Conservation (phyloP, 306 rosid genomes). For the Psophocarpus tetragonolobus region DNA sequence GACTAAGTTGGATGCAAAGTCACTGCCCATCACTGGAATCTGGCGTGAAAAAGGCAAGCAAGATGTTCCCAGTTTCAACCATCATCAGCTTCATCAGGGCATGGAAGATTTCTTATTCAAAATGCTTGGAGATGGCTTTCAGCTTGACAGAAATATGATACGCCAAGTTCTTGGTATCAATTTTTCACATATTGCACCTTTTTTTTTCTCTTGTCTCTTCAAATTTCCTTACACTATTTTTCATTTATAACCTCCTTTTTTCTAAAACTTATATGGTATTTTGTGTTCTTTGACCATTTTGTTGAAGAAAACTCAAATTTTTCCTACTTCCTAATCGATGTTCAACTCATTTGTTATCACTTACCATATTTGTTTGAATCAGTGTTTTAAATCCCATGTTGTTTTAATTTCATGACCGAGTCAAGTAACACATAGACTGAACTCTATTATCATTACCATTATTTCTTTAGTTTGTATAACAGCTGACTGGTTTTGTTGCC, state of each 20-base stretch:
- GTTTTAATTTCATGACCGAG: slow-evolving; percentile 15
- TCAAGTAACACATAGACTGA: background rate
- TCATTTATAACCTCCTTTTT: slow-evolving; percentile 1
- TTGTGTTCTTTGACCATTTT: background rate
- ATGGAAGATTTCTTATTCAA: slow-evolving; percentile 77
- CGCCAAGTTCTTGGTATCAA: slow-evolving; percentile 75
- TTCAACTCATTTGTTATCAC: background rate
- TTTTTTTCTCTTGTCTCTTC: background rate
- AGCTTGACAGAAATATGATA: slow-evolving; percentile 64
- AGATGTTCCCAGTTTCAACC: slow-evolving; percentile 26
- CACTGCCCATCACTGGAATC: slow-evolving; percentile 50
- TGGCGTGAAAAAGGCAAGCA: slow-evolving; percentile 45
- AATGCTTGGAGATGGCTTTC: slow-evolving; percentile 85
- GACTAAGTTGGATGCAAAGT: slow-evolving; percentile 50
- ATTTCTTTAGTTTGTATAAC: slow-evolving; percentile 31
- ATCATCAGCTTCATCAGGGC: slow-evolving; percentile 48
- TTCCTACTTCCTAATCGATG: background rate
- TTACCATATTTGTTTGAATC: background rate
- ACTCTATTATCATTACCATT: slow-evolving; percentile 7
- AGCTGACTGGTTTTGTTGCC: slow-evolving; percentile 34
- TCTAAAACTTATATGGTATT: background rate
- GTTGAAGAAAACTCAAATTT: background rate
- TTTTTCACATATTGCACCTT: background rate
- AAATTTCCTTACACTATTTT: background rate
- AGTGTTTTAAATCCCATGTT: background rate